Base-by-base conservation (phyloP, 208 protist species). In the Leishmania amazonensis region DNA sequence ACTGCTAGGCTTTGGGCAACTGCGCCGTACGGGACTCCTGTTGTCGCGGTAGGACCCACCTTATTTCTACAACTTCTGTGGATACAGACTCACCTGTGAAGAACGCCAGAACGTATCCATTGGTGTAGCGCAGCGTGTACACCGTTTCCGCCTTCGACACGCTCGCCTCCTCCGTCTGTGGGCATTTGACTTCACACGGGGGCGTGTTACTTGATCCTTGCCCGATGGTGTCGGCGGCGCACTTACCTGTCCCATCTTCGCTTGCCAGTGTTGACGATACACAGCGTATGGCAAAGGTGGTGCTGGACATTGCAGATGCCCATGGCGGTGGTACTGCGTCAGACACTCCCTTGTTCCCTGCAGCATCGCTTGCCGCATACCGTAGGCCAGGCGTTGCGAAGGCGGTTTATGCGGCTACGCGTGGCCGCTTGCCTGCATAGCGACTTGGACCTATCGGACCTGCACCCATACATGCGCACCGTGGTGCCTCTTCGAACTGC, bases 51-150 rank as follows among this genome's bases (percentile, higher is more conserved):
- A 57, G 51, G 17, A 31, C 77, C 53, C 78, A 64, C 21, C 57
- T 85, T 40, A 80, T 87, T 42, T 88, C 88, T 70, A 31, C 91
- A 42, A 87, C 86, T 3, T 94, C 90, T 28, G 90, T 86, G 13
- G 72, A 81, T 49, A 82, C 90, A 78, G 88, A 91, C 72, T 62
- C 91, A 68, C 83, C 88, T 60, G 87, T 94, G 38, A 86, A 88
- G 77, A 57, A 70, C n/a, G 21, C 76, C 40, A 79, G 87, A 28
- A 86, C 83, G 1, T 31, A 81, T 57, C 31, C 40, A 8, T 24
- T 28, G 54, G 40, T 7, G 77, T 45, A 45, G 45, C 62, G n/a
- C 42, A 80, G 38, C 49, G 19, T 19, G 9, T 74, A 60, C 54
- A 24, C 53, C 38, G 75, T 86, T 42, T 68, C 65, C 49, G 53